Percentiles rank a stretch among this genome's conserved stretches.
Evolutionary conservation across 106 monocot genomes (phyloP).

Genomic region (Alisma plantagoaquatica): DNA sequence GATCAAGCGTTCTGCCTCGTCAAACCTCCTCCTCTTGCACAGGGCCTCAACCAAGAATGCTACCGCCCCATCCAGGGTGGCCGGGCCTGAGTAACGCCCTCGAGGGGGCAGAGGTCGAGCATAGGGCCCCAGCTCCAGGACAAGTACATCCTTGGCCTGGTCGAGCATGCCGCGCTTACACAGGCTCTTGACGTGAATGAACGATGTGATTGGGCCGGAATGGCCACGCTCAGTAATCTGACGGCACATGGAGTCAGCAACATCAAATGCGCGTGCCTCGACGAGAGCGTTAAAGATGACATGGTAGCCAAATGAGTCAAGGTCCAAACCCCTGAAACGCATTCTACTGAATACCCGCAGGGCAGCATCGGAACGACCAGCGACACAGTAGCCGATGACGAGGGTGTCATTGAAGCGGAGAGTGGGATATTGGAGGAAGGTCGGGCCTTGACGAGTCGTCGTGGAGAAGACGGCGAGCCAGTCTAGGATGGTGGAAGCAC

Average conservation of each 20-base stretch:
- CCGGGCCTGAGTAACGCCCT: background rate
- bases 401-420: slow-evolving; percentile 57
- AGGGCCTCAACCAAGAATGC: slow-evolving; percentile 39
- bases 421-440: background rate
- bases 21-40: slow-evolving; percentile 39
- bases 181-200: slow-evolving; percentile 58
- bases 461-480: slow-evolving; percentile 52
- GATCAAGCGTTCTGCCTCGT: slow-evolving; percentile 38
- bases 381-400: slow-evolving; percentile 59
- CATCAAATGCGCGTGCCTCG: slow-evolving; percentile 49
- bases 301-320: slow-evolving; percentile 55
- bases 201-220: slow-evolving; percentile 29
- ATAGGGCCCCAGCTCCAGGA: slow-evolving; percentile 12
- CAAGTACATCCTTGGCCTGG: slow-evolving; percentile 36
- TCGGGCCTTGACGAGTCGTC: background rate
- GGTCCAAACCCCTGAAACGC: slow-evolving; percentile 76
- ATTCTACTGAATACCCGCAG: slow-evolving; percentile 45
- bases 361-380: slow-evolving; percentile 46
- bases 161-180: slow-evolving; percentile 40
- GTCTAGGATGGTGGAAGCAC: slow-evolving; percentile 33
- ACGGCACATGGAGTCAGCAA: slow-evolving; percentile 30
- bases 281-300: slow-evolving; percentile 74
- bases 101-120: no score
- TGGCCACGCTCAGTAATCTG: slow-evolving; percentile 31
- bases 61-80: slow-evolving; percentile 6